A percentile compares a stretch with the other conserved stretches of the same genome.
These are phyloP conservation scores for Colletotrichum graminicola DNA, from an alignment of 2,329 filamentous ascomycete species.

Conservation along the genomic window DNA sequence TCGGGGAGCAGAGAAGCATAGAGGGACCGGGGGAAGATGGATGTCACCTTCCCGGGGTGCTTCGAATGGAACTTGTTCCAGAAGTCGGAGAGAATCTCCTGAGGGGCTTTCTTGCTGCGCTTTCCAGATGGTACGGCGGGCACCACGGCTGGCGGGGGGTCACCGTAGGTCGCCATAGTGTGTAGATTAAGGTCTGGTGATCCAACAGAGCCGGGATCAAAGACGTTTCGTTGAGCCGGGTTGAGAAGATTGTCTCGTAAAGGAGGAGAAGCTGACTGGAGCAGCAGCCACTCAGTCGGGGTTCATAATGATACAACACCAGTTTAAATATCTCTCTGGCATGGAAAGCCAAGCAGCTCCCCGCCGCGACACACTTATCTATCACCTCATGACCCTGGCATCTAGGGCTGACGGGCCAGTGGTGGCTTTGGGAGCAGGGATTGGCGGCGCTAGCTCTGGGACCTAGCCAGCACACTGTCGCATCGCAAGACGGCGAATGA, in stretches of 20 bases:
- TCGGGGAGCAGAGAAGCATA: slow-evolving; percentile 52
- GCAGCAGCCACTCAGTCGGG: background rate
- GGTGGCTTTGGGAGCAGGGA: slow-evolving; percentile 10
- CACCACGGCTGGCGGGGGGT: slow-evolving; percentile 4
- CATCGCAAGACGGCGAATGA: slow-evolving; percentile 16
- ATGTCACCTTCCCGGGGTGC: slow-evolving; percentile 58
- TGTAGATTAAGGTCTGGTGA: background rate
- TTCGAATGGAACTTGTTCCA: slow-evolving; percentile 58
- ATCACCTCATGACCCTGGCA: slow-evolving; percentile 4
- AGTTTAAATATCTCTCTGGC: slow-evolving; percentile 8
- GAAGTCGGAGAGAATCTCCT: slow-evolving; percentile 56
- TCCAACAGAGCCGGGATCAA: background rate
- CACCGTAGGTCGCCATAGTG: slow-evolving; percentile 34
- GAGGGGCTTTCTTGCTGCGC: slow-evolving; percentile 50
- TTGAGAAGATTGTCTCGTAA: background rate
- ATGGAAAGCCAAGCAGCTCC: background rate
- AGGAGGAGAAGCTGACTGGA: background rate
- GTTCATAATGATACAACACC: background rate
- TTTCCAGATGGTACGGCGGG: background rate
- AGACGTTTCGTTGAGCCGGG: background rate
- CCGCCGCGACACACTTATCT: background rate
- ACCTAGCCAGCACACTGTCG: background rate
- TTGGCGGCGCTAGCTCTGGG: background rate
- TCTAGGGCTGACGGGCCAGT: slow-evolving; percentile 27
- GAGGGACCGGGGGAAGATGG: slow-evolving; percentile 57